Conservation (phyloP, 2,329 filamentous ascomycete genomes). For the Fusarium redolens region DNA sequence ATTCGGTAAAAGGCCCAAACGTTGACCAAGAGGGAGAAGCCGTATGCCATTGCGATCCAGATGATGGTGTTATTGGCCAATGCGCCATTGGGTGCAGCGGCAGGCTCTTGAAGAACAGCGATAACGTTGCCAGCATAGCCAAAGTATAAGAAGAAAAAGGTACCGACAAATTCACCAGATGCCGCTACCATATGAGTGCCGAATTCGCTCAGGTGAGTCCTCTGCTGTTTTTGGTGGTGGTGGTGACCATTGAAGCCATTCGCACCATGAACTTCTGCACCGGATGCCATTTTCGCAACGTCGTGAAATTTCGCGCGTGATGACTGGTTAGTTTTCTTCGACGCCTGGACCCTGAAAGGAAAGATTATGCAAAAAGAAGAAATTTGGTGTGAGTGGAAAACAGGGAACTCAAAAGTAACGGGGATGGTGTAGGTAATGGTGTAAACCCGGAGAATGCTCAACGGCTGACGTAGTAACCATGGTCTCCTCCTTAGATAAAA, state of each 20-base stretch:
- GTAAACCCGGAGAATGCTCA: background rate
- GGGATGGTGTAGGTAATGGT: background rate
- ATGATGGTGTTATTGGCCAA: slow-evolving; percentile 32
- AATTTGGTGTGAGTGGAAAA: background rate
- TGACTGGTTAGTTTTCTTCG: background rate
- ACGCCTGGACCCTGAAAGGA: background rate
- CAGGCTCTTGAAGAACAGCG: slow-evolving; percentile 27
- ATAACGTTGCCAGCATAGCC: slow-evolving; percentile 41
- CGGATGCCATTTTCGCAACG: slow-evolving; percentile 14
- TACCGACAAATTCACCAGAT: slow-evolving; percentile 36
- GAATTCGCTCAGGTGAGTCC: slow-evolving; percentile 30
- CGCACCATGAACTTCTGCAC: background rate
- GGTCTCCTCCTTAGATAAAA: background rate
- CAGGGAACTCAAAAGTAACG: slow-evolving; percentile 3
- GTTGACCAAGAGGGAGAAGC: slow-evolving; percentile 58
- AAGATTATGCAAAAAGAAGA: background rate
- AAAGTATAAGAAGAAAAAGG: slow-evolving; percentile 42
- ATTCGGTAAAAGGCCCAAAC: slow-evolving; percentile 66
- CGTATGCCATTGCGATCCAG: slow-evolving; percentile 37
- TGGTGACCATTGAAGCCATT: background rate
- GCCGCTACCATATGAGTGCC: slow-evolving; percentile 36
- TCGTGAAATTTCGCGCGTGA: background rate
- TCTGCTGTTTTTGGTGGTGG: background rate
- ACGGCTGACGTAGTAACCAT: background rate
- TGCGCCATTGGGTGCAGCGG: slow-evolving; percentile 4